A percentile compares a stretch with the other conserved stretches of the same genome.
phyloP scores from a whole-genome alignment of 768 basidiomycete species.

The Mycena chlorophos region DNA sequence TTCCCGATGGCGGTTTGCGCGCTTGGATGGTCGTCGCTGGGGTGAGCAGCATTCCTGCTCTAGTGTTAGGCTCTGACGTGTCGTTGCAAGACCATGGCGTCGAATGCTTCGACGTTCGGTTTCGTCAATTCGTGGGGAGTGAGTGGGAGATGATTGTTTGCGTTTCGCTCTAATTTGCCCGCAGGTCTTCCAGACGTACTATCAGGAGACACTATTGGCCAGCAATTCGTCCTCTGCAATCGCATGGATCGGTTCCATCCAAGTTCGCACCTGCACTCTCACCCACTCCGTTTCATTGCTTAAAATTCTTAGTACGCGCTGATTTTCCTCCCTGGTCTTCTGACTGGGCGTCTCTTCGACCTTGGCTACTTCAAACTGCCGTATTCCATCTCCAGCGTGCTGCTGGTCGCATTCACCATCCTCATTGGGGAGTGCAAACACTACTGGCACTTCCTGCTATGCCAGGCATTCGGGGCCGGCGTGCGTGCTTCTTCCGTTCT shows the following conservation, averaged over 20 bases:
- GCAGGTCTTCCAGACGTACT: constrained; percentile 10
- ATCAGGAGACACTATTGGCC: constrained; percentile 6
- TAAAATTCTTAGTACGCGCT: constrained; percentile 1
- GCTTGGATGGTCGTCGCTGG: background rate
- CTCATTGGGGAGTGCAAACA: constrained; percentile 51
- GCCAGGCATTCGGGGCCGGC: constrained; percentile 53
- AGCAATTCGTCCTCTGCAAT: constrained; percentile 6
- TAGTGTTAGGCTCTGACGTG: background rate
- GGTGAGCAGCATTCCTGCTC: background rate
- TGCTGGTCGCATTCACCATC: constrained; percentile 47
- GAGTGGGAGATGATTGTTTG: background rate
- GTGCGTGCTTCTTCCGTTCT: constrained; percentile 28
- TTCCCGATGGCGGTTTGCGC: constrained; percentile 6
- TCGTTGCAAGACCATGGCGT: background rate
- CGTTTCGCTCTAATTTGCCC: background rate
- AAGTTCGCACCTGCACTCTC: background rate
- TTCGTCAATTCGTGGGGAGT: constrained; percentile 16
- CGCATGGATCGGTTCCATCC: constrained; percentile 10
- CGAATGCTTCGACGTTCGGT: constrained; percentile 11
- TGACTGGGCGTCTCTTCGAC: constrained; percentile 44
- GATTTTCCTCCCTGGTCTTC: constrained; percentile 4
- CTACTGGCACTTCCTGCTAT: constrained; percentile 62
- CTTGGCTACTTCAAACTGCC: constrained; percentile 49
- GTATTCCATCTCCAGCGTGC: constrained; percentile 36
- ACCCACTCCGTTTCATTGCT: background rate